Percentiles rank a stretch among this genome's conserved stretches.
phyloP scores from a whole-genome alignment of 371 early-diverging fungal genomes.

The Phascolomyces articulosus region DNA sequence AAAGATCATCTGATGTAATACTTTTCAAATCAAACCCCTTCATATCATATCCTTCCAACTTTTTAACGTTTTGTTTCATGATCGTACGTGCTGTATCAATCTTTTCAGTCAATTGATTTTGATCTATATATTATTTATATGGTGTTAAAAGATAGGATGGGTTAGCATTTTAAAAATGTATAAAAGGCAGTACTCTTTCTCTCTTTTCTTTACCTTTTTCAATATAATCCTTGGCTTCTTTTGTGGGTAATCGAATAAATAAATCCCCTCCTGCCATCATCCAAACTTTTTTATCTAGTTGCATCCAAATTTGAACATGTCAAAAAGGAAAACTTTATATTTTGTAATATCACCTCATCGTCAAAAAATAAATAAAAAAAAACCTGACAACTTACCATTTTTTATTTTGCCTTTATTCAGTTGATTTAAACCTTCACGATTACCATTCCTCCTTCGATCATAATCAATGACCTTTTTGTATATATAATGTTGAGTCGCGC shows the following conservation, averaged over 20 bases:
- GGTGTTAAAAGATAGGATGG: no score
- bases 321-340: no score
- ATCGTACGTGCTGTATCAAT: slow-evolving; percentile 41
- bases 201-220: slow-evolving; percentile 41
- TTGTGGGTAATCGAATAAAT: slow-evolving; percentile 59
- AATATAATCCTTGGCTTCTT: slow-evolving; percentile 39
- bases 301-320: no score
- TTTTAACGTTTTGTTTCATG: slow-evolving; percentile 48
- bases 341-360: no score
- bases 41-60: slow-evolving; percentile 52
- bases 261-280: slow-evolving; percentile 62
- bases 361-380: no score
- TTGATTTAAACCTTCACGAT: slow-evolving; percentile 61
- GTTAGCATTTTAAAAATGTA: no score
- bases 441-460: slow-evolving; percentile 61
- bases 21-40: slow-evolving; percentile 46
- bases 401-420: slow-evolving; percentile 36
- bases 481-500: no score
- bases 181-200: not conserved
- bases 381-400: no score
- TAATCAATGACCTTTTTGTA: slow-evolving; percentile 70
- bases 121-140: slow-evolving; percentile 33
- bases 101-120: slow-evolving; percentile 42
- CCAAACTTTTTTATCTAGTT: slow-evolving; percentile 68
- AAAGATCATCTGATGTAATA: slow-evolving; percentile 43